Base-by-base conservation (phyloP, 768 basidiomycete species). In the Kwoniella mangroviensis region DNA sequence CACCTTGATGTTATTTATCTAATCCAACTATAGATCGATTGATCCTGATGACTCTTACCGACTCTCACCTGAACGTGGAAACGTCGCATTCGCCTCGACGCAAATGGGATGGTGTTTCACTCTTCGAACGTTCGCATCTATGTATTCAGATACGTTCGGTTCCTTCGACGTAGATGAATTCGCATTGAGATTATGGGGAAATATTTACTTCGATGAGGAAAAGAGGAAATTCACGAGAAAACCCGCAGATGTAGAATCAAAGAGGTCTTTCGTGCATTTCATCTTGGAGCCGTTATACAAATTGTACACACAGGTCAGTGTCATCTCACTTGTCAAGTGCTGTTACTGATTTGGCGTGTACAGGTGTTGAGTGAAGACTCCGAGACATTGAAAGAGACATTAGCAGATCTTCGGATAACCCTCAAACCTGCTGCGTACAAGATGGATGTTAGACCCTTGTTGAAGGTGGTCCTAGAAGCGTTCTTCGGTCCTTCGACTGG, bases 41-140 rank as follows among this genome's bases (percentile, higher is more conserved):
- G 89, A 98, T 83, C 92, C 94, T 2, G 90, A 94, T 83, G 92
- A 95, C 54, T 89, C 90, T 59, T 85, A 92, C 57, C 89, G 97
- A 54, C 83, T 99, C 57, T 96, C 94, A 74, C 97, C 97, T 2
- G 97, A 99, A 81, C 88, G 88, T 51, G 96, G 95, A 54, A 99
- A 99, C 77, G 94, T 99, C 51, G 93, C 95, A 0, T 99, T 99
- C 79, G 95, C 94, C 52, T 95, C 93, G 78, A 90, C 95, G 0
- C 93, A 96, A 81, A 96, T 98, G 93, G 90, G 89, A 57, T 99
- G 95, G 93, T 96, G 93, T 81, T 98, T 98, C 83, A 98, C 97
- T 2, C 85, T 98, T 53, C 87, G 87, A 43, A 95, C 95, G 7
- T 99, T 98, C 81, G 94, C 97, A 5, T 89, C 92, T 83, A 92